A percentile compares a stretch with the other conserved stretches of the same genome.
Evolutionary conservation across 2,329 filamentous ascomycete species (phyloP).

Genomic region (Colletotrichum brevisporum): DNA sequence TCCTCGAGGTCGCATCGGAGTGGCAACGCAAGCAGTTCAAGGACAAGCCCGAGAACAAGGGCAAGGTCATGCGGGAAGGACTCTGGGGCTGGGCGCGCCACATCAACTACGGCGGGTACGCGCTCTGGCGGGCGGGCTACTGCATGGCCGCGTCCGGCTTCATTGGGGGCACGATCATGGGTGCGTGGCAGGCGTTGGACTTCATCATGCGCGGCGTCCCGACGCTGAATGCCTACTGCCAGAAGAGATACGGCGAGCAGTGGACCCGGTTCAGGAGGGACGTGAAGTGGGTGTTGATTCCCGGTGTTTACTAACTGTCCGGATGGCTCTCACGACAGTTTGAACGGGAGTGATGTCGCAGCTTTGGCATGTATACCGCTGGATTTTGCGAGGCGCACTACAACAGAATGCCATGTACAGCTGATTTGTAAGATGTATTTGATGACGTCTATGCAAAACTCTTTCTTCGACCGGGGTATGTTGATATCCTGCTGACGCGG

Average conservation of each 20-base stretch:
- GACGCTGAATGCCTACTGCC: slow-evolving; percentile 55
- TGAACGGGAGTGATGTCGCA: neutral
- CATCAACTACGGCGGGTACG: slow-evolving; percentile 58
- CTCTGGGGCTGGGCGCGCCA: slow-evolving; percentile 57
- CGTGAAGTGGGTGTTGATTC: slow-evolving; percentile 53
- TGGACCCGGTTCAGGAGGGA: slow-evolving; percentile 56
- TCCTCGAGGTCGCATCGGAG: slow-evolving; percentile 69
- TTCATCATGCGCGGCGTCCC: slow-evolving; percentile 50
- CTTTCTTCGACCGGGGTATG: slow-evolving; percentile 24
- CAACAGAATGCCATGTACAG: neutral
- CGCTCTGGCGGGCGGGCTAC: slow-evolving; percentile 52
- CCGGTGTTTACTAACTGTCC: slow-evolving; percentile 51
- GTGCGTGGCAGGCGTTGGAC: slow-evolving; percentile 47
- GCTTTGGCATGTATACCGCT: no score
- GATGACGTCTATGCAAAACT: slow-evolving; percentile 1
- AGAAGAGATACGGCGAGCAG: slow-evolving; percentile 53
- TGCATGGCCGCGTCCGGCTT: slow-evolving; percentile 53
- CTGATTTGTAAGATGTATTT: neutral
- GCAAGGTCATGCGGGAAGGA: slow-evolving; percentile 54
- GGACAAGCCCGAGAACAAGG: slow-evolving; percentile 51
- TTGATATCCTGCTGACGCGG: slow-evolving; percentile 23
- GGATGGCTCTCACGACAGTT: neutral
- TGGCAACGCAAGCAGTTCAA: slow-evolving; percentile 65
- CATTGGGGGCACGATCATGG: slow-evolving; percentile 50
- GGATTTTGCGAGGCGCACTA: neutral